Percentiles rank a stretch among this genome's conserved stretches.
Conservation (phyloP, 352 stramenopile species). For the Paralagenidium karlingii region DNA sequence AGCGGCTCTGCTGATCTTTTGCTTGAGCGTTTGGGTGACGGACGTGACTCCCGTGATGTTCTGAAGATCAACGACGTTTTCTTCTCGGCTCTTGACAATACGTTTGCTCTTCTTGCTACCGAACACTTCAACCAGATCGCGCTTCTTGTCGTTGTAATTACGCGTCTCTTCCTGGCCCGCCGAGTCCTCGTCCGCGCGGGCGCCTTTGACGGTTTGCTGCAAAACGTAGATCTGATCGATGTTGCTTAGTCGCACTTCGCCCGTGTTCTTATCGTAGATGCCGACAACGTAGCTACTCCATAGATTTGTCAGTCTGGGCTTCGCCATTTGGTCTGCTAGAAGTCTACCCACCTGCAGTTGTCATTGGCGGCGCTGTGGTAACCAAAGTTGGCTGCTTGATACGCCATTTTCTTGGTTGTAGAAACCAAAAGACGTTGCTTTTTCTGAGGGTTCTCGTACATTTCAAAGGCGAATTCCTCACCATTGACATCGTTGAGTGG, state of each 20-base stretch:
- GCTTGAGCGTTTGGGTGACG: constrained; percentile 54
- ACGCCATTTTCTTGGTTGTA: constrained; percentile 67
- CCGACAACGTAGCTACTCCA: constrained; percentile 44
- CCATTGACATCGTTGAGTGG: constrained; percentile 28
- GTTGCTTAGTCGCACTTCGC: constrained; percentile 64
- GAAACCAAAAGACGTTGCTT: constrained; percentile 72
- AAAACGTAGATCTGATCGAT: constrained; percentile 78
- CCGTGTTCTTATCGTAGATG: constrained; percentile 62
- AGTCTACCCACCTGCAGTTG: constrained; percentile 20
- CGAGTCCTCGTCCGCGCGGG: constrained; percentile 2
- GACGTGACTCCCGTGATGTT: constrained; percentile 62
- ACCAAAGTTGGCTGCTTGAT: constrained; percentile 78
- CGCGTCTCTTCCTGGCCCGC: constrained; percentile 14
- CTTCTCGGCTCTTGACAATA: constrained; percentile 69
- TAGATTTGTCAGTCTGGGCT: background rate
- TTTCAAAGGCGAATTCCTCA: constrained; percentile 53
- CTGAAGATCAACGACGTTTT: constrained; percentile 68
- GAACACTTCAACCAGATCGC: constrained; percentile 67
- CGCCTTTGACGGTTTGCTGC: constrained; percentile 69
- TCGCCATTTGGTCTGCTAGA: background rate
- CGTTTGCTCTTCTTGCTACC: constrained; percentile 77
- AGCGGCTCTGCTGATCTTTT: constrained; percentile 66
- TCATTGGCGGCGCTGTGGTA: constrained; percentile 63
- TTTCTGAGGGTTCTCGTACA: constrained; percentile 71
- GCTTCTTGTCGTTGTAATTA: constrained; percentile 56